Conservation (phyloP, 176 grass and related monocot genomes). For the Oryza nivara region DNA sequence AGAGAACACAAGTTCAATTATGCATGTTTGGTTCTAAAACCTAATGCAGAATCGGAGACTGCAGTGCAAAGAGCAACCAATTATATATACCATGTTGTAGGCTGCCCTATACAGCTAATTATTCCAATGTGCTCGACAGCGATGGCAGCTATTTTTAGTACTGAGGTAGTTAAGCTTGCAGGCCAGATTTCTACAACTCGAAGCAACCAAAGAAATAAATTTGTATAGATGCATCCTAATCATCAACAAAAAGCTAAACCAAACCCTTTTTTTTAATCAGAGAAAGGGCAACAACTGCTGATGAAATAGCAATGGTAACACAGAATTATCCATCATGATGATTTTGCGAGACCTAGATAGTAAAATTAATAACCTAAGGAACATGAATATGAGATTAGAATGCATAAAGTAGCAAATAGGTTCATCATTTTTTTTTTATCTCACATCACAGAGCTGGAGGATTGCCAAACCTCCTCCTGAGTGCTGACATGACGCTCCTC, state of each 20-base stretch:
- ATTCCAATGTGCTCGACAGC: neutral
- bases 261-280: neutral
- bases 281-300: neutral
- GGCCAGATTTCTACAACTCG: neutral
- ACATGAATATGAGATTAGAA: constrained; percentile 38
- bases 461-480: constrained; percentile 61
- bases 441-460: constrained; percentile 45
- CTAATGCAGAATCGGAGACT: neutral
- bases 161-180: neutral
- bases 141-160: neutral
- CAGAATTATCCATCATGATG: constrained; percentile 35
- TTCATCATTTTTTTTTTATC: constrained; percentile 42
- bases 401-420: constrained; percentile 34
- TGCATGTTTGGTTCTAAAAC: neutral
- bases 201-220: neutral
- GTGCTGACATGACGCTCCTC: constrained; percentile 51
- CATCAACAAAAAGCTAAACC: neutral
- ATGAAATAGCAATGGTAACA: constrained; percentile 11
- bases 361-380: constrained; percentile 45
- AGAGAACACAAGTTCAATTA: neutral
- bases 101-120: neutral
- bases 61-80: neutral
- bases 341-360: constrained; percentile 7
- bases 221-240: neutral
- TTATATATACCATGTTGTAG: neutral